Percentiles rank a stretch among this genome's conserved stretches.
phyloP scores from a whole-genome alignment of 108 stramenopile genomes.

The Fistulifera solaris region DNA sequence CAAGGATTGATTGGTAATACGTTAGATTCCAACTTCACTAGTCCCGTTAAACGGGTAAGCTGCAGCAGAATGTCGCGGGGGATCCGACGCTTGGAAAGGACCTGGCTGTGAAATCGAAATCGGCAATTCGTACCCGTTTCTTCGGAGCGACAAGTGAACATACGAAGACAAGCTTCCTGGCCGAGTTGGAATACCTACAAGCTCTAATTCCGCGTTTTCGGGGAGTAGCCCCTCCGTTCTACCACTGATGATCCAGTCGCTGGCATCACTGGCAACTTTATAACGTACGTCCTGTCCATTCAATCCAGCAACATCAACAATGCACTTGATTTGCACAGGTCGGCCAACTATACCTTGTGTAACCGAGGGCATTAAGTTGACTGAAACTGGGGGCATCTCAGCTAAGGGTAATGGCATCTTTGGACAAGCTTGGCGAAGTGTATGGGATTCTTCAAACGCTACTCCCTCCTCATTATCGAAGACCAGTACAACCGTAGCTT shows the following conservation, averaged over 20 bases:
- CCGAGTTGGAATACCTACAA: no score
- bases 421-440: not conserved
- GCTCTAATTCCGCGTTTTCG: no score
- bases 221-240: not conserved
- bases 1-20: no score
- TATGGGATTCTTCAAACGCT: not conserved
- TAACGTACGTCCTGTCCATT: not conserved
- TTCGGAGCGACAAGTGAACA: no score
- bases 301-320: not conserved
- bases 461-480: not conserved
- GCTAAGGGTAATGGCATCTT: not conserved
- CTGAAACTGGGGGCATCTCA: not conserved
- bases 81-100: no score
- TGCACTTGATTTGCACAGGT: not conserved
- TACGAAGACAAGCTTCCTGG: no score
- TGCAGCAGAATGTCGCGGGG: no score
- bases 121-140: no score
- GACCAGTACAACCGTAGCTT: not conserved
- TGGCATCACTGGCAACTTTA: not conserved
- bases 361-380: not conserved
- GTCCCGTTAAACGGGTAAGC: no score
- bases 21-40: no score
- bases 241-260: slow-evolving; percentile 1
- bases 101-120: no score
- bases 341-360: not conserved